Base-by-base conservation (phyloP, 2,329 filamentous ascomycete genomes). In the Fusarium redolens region DNA sequence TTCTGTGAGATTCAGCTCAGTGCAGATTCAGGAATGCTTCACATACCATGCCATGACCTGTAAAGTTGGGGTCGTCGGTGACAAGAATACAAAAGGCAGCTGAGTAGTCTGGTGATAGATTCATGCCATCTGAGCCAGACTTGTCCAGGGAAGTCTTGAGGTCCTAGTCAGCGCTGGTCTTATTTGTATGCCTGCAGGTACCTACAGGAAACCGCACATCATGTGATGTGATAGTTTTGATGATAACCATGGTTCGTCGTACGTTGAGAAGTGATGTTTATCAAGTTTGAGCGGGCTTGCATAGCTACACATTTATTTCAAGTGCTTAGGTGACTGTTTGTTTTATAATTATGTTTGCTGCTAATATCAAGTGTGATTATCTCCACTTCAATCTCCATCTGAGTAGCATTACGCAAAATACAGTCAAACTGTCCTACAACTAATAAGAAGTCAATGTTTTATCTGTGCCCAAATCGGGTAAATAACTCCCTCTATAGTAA, bases 101-200 rank as follows among this genome's bases (percentile, higher is more conserved):
- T 4, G 94, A 97, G 84, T 97, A 97, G 83, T 97, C 94, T 68
- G 94, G 93, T 3, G 95, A 94, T 4, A 93, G 92, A 79, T 97
- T 97, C 95, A 97, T 97, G 79, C 94, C 95, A 88, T 97, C 95
- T 11, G 94, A 97, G 78, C 95, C 95, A 17, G 94, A 97, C 85
- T 96, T 96, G 84, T 97, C 94, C 65, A 97, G 90, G 43, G 95
- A 97, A 20, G 95, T 97, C 37, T 38, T 44, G 20, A 13, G 0
- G 1, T 11, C 9, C 4, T 8, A 9, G 51, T 56, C 5, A 56
- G 52, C 3, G 9, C 2, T 20, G 15, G 7, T 55, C 3, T 4
- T 11, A n/a, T 7, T 37, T 8, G 14, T 0, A 20, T n/a, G 10
- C 20, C 28, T 15, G 2, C 3, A 7, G 12, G 4, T 15, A 30